Evolutionary conservation across 2,329 filamentous ascomycete species (phyloP).

Genomic region (Sclerotinia subarctica): DNA sequence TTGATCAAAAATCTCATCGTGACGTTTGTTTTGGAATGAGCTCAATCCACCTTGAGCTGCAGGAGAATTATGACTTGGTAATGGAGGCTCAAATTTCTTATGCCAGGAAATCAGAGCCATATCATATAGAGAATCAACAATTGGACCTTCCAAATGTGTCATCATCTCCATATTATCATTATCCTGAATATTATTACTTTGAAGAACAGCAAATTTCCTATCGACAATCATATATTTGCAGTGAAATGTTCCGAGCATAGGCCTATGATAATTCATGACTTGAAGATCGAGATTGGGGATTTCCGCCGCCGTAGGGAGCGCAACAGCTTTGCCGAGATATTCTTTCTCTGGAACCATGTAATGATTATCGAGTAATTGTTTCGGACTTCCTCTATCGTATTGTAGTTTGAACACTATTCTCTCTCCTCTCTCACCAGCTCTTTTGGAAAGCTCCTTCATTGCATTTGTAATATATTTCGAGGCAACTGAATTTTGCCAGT

Average conservation of each 20-base stretch:
- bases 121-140: conserved; percentile 74
- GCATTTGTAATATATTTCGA: conserved; percentile 66
- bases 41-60: conserved; percentile 41
- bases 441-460: conserved; percentile 63
- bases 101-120: conserved; percentile 71
- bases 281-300: conserved; percentile 70
- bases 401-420: conserved; percentile 69
- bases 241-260: conserved; percentile 71
- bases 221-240: conserved; percentile 77
- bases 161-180: conserved; percentile 84
- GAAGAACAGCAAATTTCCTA: conserved; percentile 64
- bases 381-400: conserved; percentile 67
- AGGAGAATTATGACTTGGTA: conserved; percentile 54
- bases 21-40: conserved; percentile 26
- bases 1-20: conserved; percentile 35
- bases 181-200: conserved; percentile 77
- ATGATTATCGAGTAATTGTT: conserved; percentile 64
- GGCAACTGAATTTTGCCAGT: conserved; percentile 65
- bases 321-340: conserved; percentile 56
- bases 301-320: conserved; percentile 59
- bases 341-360: conserved; percentile 55
- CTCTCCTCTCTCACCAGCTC: conserved; percentile 55
- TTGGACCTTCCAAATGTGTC: conserved; percentile 69
- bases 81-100: conserved; percentile 55
- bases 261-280: conserved; percentile 69